Evolutionary conservation across 2,329 filamentous ascomycete species (phyloP).

Genomic region (Aspergillus tubingensis): DNA sequence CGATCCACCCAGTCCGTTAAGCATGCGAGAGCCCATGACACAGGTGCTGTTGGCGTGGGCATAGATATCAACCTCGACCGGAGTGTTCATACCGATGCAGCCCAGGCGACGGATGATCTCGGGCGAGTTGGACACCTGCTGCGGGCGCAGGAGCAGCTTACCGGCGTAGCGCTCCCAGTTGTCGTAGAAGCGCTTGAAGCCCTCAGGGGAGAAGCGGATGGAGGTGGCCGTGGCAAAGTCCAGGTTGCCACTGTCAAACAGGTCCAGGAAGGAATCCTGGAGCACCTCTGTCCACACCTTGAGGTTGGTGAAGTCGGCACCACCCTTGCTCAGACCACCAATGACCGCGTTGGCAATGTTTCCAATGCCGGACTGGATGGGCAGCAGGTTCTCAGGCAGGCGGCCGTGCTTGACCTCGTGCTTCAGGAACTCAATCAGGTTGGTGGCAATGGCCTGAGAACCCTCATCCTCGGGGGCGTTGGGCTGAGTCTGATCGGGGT

Average conservation of each 20-base stretch:
- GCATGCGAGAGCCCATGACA: constrained; percentile 84
- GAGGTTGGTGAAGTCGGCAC: constrained; percentile 80
- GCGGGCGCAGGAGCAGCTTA: constrained; percentile 83
- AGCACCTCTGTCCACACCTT: constrained; percentile 94
- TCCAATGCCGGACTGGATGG: constrained; percentile 84
- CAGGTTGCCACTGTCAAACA: constrained; percentile 83
- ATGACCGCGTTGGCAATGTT: constrained; percentile 93
- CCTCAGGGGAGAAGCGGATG: constrained; percentile 86
- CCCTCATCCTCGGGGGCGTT: constrained; percentile 75
- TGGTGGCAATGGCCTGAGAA: constrained; percentile 71
- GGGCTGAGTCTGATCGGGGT: constrained; percentile 72
- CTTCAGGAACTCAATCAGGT: constrained; percentile 83
- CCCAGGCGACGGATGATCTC: constrained; percentile 87
- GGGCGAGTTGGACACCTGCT: constrained; percentile 84
- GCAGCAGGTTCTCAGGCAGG: constrained; percentile 73
- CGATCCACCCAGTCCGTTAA: constrained; percentile 80
- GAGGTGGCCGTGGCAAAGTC: constrained; percentile 90
- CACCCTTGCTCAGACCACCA: constrained; percentile 71
- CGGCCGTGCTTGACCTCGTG: constrained; percentile 80
- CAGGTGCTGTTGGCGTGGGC: constrained; percentile 89
- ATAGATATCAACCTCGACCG: constrained; percentile 92
- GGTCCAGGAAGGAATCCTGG: constrained; percentile 88
- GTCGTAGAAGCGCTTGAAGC: constrained; percentile 88
- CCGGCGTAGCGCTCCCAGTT: constrained; percentile 77
- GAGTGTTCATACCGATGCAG: constrained; percentile 93